Evolutionary conservation across 2,329 filamentous ascomycete species (phyloP).

Genomic region (Apiospora koreana): DNA sequence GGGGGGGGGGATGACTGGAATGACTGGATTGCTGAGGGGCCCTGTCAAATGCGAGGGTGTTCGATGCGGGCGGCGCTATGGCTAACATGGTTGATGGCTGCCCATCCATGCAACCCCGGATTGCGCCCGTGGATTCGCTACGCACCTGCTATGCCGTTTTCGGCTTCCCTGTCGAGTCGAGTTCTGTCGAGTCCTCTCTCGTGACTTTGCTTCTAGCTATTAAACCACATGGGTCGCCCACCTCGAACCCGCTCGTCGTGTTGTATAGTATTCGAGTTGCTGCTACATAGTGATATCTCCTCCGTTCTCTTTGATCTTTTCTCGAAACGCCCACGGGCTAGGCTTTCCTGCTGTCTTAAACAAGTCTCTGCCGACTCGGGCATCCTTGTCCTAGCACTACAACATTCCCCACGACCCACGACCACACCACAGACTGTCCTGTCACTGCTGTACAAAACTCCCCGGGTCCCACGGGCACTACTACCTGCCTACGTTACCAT

Average conservation of each 20-base stretch:
- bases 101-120: constrained; percentile 3
- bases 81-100: neutral
- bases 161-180: neutral
- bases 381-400: neutral
- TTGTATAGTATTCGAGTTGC: neutral
- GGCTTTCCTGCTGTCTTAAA: neutral
- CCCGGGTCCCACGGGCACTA: neutral
- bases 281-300: neutral
- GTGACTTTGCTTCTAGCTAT: neutral
- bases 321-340: neutral
- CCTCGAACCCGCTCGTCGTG: neutral
- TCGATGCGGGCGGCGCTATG: neutral
- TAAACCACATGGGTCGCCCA: constrained; percentile 4
- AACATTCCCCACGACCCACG: neutral
- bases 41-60: constrained; percentile 1
- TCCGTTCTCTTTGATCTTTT: neutral
- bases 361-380: neutral
- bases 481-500: neutral
- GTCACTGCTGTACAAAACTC: neutral
- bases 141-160: neutral
- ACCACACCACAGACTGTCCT: neutral
- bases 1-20: neutral
- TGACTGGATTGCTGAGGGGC: neutral
- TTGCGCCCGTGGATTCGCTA: neutral
- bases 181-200: too few species aligned